A percentile compares a stretch with the other conserved stretches of the same genome.
phyloP scores from a whole-genome alignment of 768 basidiomycete species.

The Mycena leptocephala region DNA sequence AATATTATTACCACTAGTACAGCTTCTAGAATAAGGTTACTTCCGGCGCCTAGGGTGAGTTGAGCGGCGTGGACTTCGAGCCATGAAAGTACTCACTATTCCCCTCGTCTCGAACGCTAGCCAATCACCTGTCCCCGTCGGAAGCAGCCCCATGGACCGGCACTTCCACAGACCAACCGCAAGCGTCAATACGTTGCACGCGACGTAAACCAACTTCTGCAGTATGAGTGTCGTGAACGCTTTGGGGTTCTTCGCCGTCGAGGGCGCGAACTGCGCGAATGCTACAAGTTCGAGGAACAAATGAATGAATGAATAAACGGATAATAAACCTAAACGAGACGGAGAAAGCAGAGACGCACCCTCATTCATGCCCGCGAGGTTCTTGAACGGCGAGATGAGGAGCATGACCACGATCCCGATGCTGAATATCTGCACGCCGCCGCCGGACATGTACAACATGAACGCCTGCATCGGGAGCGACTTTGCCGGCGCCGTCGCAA shows the following conservation, averaged over 20 bases:
- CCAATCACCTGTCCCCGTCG: conserved; percentile 95
- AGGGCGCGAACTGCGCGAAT: conserved; percentile 83
- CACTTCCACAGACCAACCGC: conserved; percentile 95
- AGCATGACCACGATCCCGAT: conserved; percentile 98
- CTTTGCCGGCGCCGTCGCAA: conserved; percentile 89
- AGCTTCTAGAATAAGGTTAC: conserved; percentile 52
- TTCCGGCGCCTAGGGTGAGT: conserved; percentile 58
- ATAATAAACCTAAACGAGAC: not conserved
- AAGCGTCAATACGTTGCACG: conserved; percentile 85
- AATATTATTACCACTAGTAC: not conserved
- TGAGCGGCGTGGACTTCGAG: not conserved
- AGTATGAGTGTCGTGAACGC: conserved; percentile 71
- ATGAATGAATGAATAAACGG: not conserved
- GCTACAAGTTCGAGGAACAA: conserved; percentile 65
- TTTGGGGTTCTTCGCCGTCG: conserved; percentile 65
- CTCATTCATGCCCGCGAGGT: conserved; percentile 82
- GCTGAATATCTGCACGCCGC: conserved; percentile 96
- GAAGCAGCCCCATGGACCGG: conserved; percentile 91
- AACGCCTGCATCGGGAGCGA: conserved; percentile 96
- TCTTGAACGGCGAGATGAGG: conserved; percentile 89
- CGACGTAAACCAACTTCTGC: conserved; percentile 81
- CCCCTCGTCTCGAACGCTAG: conserved; percentile 92
- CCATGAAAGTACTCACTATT: conserved; percentile 60
- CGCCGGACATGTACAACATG: conserved; percentile 99
- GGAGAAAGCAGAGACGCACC: conserved; percentile 64